Percentiles rank a stretch among this genome's conserved stretches.
Conservation (phyloP, 208 protist species). For the Acanthamoeba triangularis region DNA sequence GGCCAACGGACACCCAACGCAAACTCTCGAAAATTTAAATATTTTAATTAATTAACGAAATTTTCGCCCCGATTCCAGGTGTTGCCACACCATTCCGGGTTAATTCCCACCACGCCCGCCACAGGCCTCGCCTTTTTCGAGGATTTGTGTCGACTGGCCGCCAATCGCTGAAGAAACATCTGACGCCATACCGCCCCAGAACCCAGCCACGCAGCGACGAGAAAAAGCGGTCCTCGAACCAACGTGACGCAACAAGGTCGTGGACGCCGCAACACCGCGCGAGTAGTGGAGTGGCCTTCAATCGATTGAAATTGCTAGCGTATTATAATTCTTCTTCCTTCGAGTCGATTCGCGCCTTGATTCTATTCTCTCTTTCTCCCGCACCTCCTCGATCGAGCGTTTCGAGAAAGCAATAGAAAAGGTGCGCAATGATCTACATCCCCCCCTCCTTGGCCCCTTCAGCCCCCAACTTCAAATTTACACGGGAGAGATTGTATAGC, state of each 20-base stretch:
- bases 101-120: not conserved
- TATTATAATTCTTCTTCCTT: not conserved
- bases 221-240: not conserved
- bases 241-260: not conserved
- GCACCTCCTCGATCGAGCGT: not conserved
- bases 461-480: not conserved
- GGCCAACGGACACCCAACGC: not conserved
- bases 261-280: not conserved
- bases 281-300: not conserved
- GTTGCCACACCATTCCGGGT: not conserved
- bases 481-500: not conserved
- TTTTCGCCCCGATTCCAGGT: not conserved
- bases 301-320: not conserved
- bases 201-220: not conserved
- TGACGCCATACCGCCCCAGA: not conserved
- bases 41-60: not conserved
- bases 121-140: not conserved
- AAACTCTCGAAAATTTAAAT: not conserved
- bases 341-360: not conserved
- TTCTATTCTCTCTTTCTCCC: slow-evolving; percentile 16
- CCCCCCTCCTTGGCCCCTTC: not conserved
- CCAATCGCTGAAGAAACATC: not conserved
- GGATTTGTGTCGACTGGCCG: not conserved
- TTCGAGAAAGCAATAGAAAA: not conserved
- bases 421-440: not conserved